These are phyloP conservation scores for Mycena crocata DNA, from an alignment of 768 basidiomycete species.

Conservation along the genomic window DNA sequence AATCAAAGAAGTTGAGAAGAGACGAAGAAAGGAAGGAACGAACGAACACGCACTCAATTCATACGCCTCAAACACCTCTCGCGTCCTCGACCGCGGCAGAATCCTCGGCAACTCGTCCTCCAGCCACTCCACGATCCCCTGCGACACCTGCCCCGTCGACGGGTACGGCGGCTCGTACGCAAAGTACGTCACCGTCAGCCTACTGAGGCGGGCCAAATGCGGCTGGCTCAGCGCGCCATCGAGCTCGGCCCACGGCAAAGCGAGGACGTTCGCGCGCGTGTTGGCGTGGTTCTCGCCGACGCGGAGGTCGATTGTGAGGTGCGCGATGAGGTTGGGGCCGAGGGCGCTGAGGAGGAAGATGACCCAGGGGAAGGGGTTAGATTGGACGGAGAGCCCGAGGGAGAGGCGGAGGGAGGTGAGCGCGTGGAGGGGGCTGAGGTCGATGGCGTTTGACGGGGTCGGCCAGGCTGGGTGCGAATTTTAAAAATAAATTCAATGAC, in stretches of 20 bases:
- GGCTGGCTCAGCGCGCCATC: slow-evolving; percentile 11
- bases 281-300: not conserved
- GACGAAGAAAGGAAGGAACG: not conserved
- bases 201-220: not conserved
- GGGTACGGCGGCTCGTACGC: not conserved
- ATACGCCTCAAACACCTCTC: slow-evolving; percentile 7
- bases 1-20: too few species aligned
- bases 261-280: not conserved
- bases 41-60: slow-evolving; percentile 13
- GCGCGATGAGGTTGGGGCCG: not conserved
- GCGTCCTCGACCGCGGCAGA: slow-evolving; percentile 4
- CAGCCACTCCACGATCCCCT: not conserved
- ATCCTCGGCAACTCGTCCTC: not conserved
- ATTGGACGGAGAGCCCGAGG: slow-evolving; percentile 10
- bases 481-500: not conserved
- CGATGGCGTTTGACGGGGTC: not conserved
- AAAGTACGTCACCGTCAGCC: slow-evolving; percentile 9
- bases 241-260: slow-evolving; percentile 3
- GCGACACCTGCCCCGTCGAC: not conserved
- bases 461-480: not conserved
- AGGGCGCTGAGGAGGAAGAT: slow-evolving; percentile 10
- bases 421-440: not conserved
- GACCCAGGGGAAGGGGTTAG: slow-evolving; percentile 17
- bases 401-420: slow-evolving; percentile 20
- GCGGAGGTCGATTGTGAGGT: slow-evolving; percentile 21